Evolutionary conservation across 208 protist genomes (phyloP).

Genomic region (Borovskyia barvae): DNA sequence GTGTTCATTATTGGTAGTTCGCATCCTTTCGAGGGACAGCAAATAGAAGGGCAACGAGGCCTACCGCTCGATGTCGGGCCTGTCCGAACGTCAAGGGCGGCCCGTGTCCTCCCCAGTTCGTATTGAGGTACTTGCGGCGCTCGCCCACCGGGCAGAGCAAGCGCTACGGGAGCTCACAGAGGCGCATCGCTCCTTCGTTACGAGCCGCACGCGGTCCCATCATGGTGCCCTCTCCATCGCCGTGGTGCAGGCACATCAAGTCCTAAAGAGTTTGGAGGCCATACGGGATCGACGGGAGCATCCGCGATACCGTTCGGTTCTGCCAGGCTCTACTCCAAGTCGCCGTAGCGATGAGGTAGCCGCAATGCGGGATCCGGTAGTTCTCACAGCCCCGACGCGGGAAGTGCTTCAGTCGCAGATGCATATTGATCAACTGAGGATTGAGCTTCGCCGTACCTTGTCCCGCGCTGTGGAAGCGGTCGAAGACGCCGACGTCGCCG

Average conservation of each 20-base stretch:
- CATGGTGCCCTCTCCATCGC: conserved; percentile 55
- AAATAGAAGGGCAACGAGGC: too few species aligned
- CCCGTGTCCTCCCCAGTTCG: background rate
- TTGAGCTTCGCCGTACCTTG: conserved; percentile 46
- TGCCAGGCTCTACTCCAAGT: too few species aligned
- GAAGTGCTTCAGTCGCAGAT: conserved; percentile 4
- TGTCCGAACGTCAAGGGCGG: too few species aligned
- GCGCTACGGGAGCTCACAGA: conserved; percentile 19
- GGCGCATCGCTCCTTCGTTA: conserved; percentile 29
- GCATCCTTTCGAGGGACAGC: too few species aligned
- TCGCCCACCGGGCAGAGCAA: conserved; percentile 12
- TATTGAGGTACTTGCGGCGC: conserved; percentile 3
- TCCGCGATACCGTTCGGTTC: conserved; percentile 13
- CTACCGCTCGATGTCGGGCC: too few species aligned
- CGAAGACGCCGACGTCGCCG: conserved; percentile 26
- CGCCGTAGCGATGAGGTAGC: too few species aligned
- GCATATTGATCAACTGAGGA: conserved; percentile 34
- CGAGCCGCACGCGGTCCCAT: conserved; percentile 18
- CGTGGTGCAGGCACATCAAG: conserved; percentile 42
- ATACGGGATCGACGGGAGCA: conserved; percentile 28
- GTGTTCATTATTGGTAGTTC: too few species aligned
- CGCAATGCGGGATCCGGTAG: background rate
- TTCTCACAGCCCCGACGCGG: background rate
- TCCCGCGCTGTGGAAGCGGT: conserved; percentile 35
- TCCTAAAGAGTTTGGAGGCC: conserved; percentile 30